A percentile compares a stretch with the other conserved stretches of the same genome.
phyloP scores from a whole-genome alignment of 495 filamentous ascomycete species.

The Penicillium paradoxum region DNA sequence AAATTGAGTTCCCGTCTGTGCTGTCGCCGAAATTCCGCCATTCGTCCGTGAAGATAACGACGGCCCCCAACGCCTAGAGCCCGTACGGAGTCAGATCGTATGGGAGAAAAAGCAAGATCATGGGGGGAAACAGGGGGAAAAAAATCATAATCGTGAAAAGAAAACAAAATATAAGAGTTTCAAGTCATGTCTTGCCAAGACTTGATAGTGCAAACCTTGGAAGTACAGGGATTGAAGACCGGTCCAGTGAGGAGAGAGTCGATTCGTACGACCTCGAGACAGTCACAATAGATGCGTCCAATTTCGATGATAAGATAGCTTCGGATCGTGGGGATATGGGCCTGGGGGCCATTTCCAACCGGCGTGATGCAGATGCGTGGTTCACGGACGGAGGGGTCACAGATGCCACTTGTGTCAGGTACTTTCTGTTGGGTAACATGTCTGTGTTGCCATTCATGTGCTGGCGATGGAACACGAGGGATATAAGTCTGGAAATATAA shows the following conservation, averaged over 20 bases:
- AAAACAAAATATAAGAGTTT: conserved; percentile 1
- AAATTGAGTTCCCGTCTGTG: background rate
- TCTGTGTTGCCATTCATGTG: background rate
- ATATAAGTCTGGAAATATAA: background rate
- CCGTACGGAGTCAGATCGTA: background rate
- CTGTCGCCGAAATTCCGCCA: background rate
- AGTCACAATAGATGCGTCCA: background rate
- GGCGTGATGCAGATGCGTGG: conserved; percentile 5
- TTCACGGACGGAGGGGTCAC: conserved; percentile 1
- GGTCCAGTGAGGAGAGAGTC: background rate
- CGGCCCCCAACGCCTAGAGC: background rate
- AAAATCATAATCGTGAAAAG: background rate
- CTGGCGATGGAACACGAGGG: background rate
- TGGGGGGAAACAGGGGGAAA: background rate
- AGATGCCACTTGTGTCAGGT: background rate
- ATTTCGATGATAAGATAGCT: background rate
- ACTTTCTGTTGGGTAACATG: conserved; percentile 5
- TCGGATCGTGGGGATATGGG: conserved; percentile 4
- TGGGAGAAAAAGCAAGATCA: too few species aligned
- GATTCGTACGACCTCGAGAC: conserved; percentile 1
- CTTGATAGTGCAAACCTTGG: conserved; percentile 5
- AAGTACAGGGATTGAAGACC: background rate
- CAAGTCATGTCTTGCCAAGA: conserved; percentile 8
- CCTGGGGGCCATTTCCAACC: background rate
- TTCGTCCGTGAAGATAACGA: background rate